A percentile compares a stretch with the other conserved stretches of the same genome.
Evolutionary conservation across 164 flowering plant species (phyloP).

Genomic region (Piper betle): DNA sequence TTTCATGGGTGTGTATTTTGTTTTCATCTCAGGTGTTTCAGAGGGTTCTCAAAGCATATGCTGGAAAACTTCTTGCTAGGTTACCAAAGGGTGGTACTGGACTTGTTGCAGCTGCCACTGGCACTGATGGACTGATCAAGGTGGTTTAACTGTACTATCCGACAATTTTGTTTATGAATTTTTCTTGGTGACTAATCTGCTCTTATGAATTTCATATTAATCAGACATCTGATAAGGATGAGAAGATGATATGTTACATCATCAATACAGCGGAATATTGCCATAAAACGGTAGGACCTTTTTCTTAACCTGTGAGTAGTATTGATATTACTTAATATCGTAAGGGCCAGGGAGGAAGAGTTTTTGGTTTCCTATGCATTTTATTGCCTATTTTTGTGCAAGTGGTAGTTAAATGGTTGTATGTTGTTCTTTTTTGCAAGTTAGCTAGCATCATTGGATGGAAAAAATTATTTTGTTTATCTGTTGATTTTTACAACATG

Average conservation of each 20-base stretch:
- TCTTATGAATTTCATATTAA: not conserved
- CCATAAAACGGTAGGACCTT: slow-evolving; percentile 54
- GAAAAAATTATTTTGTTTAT: not conserved
- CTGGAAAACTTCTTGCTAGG: slow-evolving; percentile 67
- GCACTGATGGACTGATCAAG: slow-evolving; percentile 97
- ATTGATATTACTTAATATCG: too few relatives aligned
- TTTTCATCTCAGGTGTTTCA: slow-evolving; percentile 56
- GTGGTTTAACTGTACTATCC: slow-evolving; percentile 21
- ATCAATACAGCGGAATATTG: slow-evolving; percentile 96
- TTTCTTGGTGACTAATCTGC: not conserved
- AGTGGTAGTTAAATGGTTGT: not conserved
- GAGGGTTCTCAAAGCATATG: slow-evolving; percentile 83
- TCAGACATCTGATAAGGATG: slow-evolving; percentile 90
- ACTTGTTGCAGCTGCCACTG: slow-evolving; percentile 95
- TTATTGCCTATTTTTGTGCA: not conserved
- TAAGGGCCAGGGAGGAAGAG: not conserved
- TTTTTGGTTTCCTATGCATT: not conserved
- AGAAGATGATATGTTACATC: slow-evolving; percentile 77
- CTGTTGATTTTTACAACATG: not conserved
- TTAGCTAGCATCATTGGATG: not conserved
- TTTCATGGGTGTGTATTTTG: not conserved
- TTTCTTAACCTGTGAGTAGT: not conserved
- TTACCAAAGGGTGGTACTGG: slow-evolving; percentile 93
- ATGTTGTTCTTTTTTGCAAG: not conserved
- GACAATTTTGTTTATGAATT: too few relatives aligned